These are phyloP conservation scores for Davidsoniella eucalypti DNA, from an alignment of 2,329 filamentous ascomycete species.

Conservation along the genomic window DNA sequence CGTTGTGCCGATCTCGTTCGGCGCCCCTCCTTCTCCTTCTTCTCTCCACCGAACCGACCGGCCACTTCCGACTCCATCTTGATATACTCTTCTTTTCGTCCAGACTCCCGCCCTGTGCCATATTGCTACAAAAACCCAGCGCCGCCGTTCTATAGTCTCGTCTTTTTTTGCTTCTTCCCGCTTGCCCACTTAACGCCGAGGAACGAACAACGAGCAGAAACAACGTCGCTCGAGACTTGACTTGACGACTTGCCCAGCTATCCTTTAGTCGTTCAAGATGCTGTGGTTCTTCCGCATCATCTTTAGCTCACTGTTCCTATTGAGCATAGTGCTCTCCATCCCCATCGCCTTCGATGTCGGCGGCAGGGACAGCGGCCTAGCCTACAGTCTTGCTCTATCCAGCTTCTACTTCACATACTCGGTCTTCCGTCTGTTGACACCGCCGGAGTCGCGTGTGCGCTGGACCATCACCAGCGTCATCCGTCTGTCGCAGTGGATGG, in stretches of 20 bases:
- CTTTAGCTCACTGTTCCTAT: constrained; percentile 70
- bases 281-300: constrained; percentile 65
- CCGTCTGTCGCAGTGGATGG: constrained; percentile 65
- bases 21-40: neutral
- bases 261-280: constrained; percentile 35
- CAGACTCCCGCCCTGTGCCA: no score
- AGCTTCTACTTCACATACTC: constrained; percentile 86
- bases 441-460: constrained; percentile 59
- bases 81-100: no score
- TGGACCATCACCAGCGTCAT: constrained; percentile 53
- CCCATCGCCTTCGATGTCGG: constrained; percentile 97
- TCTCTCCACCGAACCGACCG: no score
- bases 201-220: neutral
- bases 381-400: constrained; percentile 79
- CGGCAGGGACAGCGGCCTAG: constrained; percentile 81
- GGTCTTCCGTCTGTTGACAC: constrained; percentile 60
- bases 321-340: constrained; percentile 87
- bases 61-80: no score
- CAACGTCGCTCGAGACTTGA: neutral
- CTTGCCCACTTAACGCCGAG: neutral
- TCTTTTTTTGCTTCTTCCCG: neutral
- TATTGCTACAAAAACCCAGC: no score
- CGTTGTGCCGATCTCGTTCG: constrained; percentile 1
- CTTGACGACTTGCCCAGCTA: neutral
- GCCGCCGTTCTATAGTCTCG: neutral